These are phyloP conservation scores for Backusella tuberculispora DNA, from an alignment of 192 early-diverging fungal species.

Conservation along the genomic window DNA sequence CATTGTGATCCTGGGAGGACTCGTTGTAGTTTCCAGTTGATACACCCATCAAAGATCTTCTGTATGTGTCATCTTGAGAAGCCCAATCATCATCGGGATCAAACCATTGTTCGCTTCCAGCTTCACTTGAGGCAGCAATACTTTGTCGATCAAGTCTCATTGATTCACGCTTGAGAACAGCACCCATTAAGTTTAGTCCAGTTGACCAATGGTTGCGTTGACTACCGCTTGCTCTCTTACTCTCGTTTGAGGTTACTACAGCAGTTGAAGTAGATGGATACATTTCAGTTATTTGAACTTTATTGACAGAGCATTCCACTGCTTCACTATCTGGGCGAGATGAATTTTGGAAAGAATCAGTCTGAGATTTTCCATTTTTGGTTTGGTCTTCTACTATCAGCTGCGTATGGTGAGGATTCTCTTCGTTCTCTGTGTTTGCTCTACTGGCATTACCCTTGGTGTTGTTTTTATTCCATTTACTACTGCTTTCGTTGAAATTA, in stretches of 20 bases:
- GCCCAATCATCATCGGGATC: constrained; percentile 25
- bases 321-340: constrained; percentile 8
- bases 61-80: constrained; percentile 11
- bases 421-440: not conserved
- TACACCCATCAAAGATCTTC: constrained; percentile 1
- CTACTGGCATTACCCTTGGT: not conserved
- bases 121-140: constrained; percentile 19
- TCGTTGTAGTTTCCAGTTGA: not conserved
- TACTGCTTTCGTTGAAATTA: not conserved
- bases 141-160: constrained; percentile 5
- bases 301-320: not conserved
- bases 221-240: constrained; percentile 17
- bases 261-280: not conserved
- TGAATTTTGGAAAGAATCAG: not conserved
- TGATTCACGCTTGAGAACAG: constrained; percentile 17
- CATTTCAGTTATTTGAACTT: constrained; percentile 11
- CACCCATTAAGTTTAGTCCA: constrained; percentile 13
- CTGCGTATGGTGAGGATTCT: not conserved
- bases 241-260: constrained; percentile 11
- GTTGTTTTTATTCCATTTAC: not conserved
- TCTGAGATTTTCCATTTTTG: not conserved
- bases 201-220: constrained; percentile 27
- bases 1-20: not conserved
- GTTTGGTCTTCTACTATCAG: not conserved
- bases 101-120: constrained; percentile 32